phyloP scores from a whole-genome alignment of 148 eudicot genomes.

The Vaccinium corymbosum region DNA sequence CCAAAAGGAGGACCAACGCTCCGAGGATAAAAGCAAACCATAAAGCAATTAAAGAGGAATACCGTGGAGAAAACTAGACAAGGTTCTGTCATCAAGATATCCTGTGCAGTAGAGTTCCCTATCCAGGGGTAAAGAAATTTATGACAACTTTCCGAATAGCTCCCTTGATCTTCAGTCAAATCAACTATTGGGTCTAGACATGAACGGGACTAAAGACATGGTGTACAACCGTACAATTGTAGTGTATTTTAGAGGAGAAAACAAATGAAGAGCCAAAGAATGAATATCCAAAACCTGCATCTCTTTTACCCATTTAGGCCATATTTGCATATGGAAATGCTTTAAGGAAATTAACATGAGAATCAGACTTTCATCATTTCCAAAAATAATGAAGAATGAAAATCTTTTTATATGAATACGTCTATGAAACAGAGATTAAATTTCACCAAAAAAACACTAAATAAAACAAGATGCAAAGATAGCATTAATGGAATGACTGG shows the following conservation, averaged over 20 bases:
- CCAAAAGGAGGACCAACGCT: slow-evolving; percentile 37
- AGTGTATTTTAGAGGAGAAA: neutral
- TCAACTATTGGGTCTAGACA: slow-evolving; percentile 32
- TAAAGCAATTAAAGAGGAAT: slow-evolving; percentile 32
- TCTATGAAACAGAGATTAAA: too few relatives aligned
- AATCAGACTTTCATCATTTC: neutral
- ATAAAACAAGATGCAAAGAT: neutral
- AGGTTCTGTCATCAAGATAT: slow-evolving; percentile 34
- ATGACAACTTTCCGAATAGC: slow-evolving; percentile 7
- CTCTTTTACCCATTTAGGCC: neutral
- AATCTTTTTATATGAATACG: neutral
- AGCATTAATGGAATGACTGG: neutral
- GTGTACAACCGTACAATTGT: neutral
- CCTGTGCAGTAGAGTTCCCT: slow-evolving; percentile 22
- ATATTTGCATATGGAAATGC: neutral
- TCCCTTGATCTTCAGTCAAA: slow-evolving; percentile 11
- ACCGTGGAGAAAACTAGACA: slow-evolving; percentile 30
- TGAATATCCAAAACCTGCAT: neutral
- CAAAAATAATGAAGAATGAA: neutral
- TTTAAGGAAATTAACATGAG: neutral
- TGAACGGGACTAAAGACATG: slow-evolving; percentile 11
- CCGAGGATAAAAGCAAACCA: slow-evolving; percentile 36
- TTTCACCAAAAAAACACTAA: neutral
- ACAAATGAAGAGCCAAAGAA: neutral
- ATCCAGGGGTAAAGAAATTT: slow-evolving; percentile 28